phyloP scores from a whole-genome alignment of 768 basidiomycete species.

The Boletus rubescentipes region DNA sequence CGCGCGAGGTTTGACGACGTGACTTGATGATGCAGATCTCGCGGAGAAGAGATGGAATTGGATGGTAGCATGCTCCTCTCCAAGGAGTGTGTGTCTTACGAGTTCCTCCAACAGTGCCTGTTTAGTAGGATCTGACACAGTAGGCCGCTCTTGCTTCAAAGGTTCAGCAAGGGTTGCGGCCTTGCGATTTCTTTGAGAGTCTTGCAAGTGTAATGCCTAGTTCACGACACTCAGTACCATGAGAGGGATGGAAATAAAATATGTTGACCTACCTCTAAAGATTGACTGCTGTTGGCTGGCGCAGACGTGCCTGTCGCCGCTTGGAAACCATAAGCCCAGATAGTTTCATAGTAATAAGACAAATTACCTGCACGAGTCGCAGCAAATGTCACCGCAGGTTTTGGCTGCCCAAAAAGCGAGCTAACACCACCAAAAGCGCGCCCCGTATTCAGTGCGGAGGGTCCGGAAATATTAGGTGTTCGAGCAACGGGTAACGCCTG shows the following conservation, averaged over 20 bases:
- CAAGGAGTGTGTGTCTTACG: slow-evolving; percentile 26
- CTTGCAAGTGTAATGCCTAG: slow-evolving; percentile 73
- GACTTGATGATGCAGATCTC: slow-evolving; percentile 11
- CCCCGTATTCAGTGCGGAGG: too few relatives aligned
- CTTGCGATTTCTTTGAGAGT: slow-evolving; percentile 63
- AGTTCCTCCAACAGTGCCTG: slow-evolving; percentile 20
- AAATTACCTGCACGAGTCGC: too few relatives aligned
- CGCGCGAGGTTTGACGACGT: slow-evolving; percentile 17
- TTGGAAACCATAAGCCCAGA: too few relatives aligned
- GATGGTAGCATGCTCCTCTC: slow-evolving; percentile 29
- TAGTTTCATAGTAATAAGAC: too few relatives aligned
- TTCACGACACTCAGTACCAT: neutral
- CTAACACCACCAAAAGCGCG: too few relatives aligned
- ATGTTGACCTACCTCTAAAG: slow-evolving; percentile 58
- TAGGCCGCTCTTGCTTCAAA: slow-evolving; percentile 21
- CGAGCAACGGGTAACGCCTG: too few relatives aligned
- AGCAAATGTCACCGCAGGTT: too few relatives aligned
- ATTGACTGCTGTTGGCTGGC: slow-evolving; percentile 72
- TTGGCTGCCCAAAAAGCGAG: too few relatives aligned
- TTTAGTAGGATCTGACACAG: slow-evolving; percentile 11
- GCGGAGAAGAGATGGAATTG: slow-evolving; percentile 32
- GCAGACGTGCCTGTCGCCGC: slow-evolving; percentile 68
- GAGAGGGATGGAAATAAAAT: neutral
- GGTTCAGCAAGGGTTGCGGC: too few relatives aligned
- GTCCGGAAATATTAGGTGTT: too few relatives aligned